phyloP scores from a whole-genome alignment of 768 basidiomycete genomes.

The Neoboletus brunneissimus region DNA sequence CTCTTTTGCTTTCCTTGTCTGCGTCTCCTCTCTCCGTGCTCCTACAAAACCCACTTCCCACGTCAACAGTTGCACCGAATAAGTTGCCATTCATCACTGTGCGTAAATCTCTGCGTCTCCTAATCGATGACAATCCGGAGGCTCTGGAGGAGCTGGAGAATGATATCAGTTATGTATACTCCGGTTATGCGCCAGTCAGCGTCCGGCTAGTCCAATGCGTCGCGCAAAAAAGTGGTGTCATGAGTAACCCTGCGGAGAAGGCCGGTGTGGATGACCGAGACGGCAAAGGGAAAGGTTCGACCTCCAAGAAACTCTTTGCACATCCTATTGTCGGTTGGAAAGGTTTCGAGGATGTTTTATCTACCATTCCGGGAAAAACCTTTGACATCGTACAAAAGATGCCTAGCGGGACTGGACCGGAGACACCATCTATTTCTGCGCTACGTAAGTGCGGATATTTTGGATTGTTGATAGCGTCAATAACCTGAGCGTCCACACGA shows the following conservation, averaged over 20 bases:
- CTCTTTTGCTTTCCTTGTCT: slow-evolving; percentile 62
- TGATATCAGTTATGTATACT: slow-evolving; percentile 95
- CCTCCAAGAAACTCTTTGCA: slow-evolving; percentile 64
- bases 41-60: slow-evolving; percentile 64
- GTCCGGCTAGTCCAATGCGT: slow-evolving; percentile 90
- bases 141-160: slow-evolving; percentile 81
- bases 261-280: slow-evolving; percentile 39
- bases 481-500: not conserved
- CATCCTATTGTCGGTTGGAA: slow-evolving; percentile 97
- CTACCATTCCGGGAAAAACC: slow-evolving; percentile 78
- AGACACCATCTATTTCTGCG: slow-evolving; percentile 29
- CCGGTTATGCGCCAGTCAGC: slow-evolving; percentile 93
- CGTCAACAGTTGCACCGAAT: slow-evolving; percentile 41
- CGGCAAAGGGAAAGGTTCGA: slow-evolving; percentile 37
- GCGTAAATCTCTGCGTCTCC: slow-evolving; percentile 83
- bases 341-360: slow-evolving; percentile 90
- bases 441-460: slow-evolving; percentile 33
- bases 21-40: slow-evolving; percentile 66
- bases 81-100: slow-evolving; percentile 73
- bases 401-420: slow-evolving; percentile 27
- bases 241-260: slow-evolving; percentile 73
- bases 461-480: not conserved
- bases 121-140: slow-evolving; percentile 84
- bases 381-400: slow-evolving; percentile 69
- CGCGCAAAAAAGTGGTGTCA: slow-evolving; percentile 85